Base-by-base conservation (phyloP, 495 filamentous ascomycete species). In the Tuber indicum region DNA sequence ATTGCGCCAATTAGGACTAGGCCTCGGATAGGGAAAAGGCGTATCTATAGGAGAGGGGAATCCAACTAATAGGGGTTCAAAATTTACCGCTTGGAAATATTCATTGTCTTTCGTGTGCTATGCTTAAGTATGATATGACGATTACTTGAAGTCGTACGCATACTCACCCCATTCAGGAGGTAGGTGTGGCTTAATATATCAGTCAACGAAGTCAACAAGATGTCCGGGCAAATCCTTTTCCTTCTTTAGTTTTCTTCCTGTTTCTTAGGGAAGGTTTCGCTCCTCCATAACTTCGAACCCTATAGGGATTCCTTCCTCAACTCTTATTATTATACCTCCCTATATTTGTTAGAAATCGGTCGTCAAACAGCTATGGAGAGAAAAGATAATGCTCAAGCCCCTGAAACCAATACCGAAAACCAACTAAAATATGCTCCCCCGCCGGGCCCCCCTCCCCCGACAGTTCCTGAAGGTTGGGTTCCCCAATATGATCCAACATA, bases 401-500 rank as follows among this genome's bases (percentile, higher is more conserved):
- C 58, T 14, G 58, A 66, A 16, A 66, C 58, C 39, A 72, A 80
- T 21, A 74, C 74, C 32, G 62, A 43, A 79, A 83, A 74, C 43
- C 91, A 91, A 87, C 86, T 86, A 66, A 88, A 90, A 79, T 93
- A 91, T 82, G 85, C 86, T 49, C 89, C 93, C 75, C 93, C 93
- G 32, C 81, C 89, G 1, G 93, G 93, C 9, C 95, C 95, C 72
- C 94, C 94, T 49, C 94, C 96, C 14, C 94, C 94, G 39, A 89
- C 89, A 77, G 91, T 97, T 2, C 96, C 95, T 0, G 91, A 92
- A 82, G 95, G 95, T 75, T 98, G 94, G 93, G 36, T 80, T 49
- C 77, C 82, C 6, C 73, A 49, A n/a, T 83, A 81, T 70, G 79
- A 83, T 49, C 58, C 72, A 2, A 70, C 62, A 23, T 83, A 83